Percentiles rank a stretch among this genome's conserved stretches.
Evolutionary conservation across 2,329 filamentous ascomycete genomes (phyloP).

Genomic region (Ascochyta pisi): DNA sequence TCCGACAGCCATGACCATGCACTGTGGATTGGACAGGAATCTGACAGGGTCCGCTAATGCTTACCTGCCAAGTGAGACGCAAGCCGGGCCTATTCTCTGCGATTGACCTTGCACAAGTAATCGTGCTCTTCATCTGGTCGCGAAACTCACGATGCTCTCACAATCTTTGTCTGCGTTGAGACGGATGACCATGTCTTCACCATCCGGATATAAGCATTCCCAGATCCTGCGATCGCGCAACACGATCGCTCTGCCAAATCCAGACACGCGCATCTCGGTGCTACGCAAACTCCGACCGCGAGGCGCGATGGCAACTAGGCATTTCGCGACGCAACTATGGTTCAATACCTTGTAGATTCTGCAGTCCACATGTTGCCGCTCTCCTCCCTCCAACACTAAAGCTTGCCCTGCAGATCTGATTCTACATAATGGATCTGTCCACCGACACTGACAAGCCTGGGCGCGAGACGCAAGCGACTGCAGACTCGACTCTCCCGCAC

Average conservation of each 20-base stretch:
- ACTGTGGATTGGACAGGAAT: neutral
- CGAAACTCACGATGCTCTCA: neutral
- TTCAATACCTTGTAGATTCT: slow-evolving; percentile 3
- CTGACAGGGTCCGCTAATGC: slow-evolving; percentile 6
- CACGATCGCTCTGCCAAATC: neutral
- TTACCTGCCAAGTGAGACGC: slow-evolving; percentile 11
- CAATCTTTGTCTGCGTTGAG: too few species aligned
- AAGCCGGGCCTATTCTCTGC: neutral
- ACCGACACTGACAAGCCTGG: slow-evolving; percentile 10
- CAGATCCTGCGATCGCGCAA: neutral
- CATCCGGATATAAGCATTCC: slow-evolving; percentile 3
- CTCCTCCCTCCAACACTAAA: slow-evolving; percentile 5
- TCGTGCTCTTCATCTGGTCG: neutral
- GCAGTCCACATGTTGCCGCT: slow-evolving; percentile 11
- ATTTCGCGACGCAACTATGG: slow-evolving; percentile 8
- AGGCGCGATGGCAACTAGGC: slow-evolving; percentile 5
- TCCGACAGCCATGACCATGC: neutral
- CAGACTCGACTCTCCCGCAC: slow-evolving; percentile 3
- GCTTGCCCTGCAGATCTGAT: slow-evolving; percentile 1
- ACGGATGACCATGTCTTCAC: neutral
- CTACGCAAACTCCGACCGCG: slow-evolving; percentile 2
- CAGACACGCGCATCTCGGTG: slow-evolving; percentile 8
- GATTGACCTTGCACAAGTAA: neutral
- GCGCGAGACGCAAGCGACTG: slow-evolving; percentile 1
- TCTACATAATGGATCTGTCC: slow-evolving; percentile 15